Conservation (phyloP, 2,329 filamentous ascomycete genomes). For the Ophiostoma sp. region DNA sequence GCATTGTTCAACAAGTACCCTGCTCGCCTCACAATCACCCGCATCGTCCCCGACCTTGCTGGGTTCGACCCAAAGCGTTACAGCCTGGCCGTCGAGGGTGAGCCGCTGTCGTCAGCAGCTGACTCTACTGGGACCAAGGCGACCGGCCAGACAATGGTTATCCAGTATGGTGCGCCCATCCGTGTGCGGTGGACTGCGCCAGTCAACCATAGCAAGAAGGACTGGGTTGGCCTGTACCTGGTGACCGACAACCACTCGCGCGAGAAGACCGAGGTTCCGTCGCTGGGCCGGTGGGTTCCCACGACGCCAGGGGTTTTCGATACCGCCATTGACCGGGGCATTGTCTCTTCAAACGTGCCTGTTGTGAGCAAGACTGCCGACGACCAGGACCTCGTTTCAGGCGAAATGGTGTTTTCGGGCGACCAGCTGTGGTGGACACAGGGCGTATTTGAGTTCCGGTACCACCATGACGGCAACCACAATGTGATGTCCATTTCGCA, state of each 20-base stretch:
- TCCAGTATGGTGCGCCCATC: conserved; percentile 87
- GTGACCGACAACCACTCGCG: conserved; percentile 88
- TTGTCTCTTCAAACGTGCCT: conserved; percentile 62
- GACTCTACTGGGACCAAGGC: not conserved
- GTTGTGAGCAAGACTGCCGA: conserved; percentile 34
- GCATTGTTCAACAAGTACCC: conserved; percentile 86
- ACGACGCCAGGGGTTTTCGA: conserved; percentile 74
- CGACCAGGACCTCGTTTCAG: conserved; percentile 58
- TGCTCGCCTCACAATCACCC: conserved; percentile 74
- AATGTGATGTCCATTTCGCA: conserved; percentile 90
- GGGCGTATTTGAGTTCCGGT: conserved; percentile 93
- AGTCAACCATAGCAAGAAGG: conserved; percentile 76
- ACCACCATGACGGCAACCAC: conserved; percentile 89
- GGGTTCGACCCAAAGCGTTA: conserved; percentile 78
- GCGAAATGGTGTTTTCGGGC: conserved; percentile 81
- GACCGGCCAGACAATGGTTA: conserved; percentile 56
- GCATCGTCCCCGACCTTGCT: conserved; percentile 71
- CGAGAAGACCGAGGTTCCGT: conserved; percentile 75
- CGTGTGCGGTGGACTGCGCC: conserved; percentile 88
- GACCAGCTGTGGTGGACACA: conserved; percentile 98
- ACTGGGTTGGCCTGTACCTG: conserved; percentile 96
- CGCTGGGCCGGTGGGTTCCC: conserved; percentile 83
- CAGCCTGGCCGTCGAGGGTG: conserved; percentile 66
- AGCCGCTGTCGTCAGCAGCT: conserved; percentile 28
- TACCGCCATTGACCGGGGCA: conserved; percentile 66